Conservation (phyloP, 805 yeast genomes). For the Candida ortonii region DNA sequence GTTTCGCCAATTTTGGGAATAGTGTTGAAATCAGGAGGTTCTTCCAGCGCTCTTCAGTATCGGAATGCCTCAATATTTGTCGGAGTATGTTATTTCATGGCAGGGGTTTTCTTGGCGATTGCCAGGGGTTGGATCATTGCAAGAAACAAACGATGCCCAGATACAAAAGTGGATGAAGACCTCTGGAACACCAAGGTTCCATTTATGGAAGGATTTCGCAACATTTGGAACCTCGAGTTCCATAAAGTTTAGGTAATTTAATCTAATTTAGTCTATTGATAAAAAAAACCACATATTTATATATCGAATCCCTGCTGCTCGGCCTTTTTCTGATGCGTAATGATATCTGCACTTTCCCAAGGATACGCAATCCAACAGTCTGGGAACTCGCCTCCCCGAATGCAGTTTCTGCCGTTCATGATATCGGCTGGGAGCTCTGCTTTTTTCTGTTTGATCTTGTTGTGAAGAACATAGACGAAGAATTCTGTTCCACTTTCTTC, state of each 20-base stretch:
- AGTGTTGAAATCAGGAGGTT: conserved; percentile 39
- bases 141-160: conserved; percentile 37
- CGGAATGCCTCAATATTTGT: conserved; percentile 54
- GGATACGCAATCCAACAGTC: conserved; percentile 87
- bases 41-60: conserved; percentile 45
- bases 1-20: conserved; percentile 62
- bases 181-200: conserved; percentile 18
- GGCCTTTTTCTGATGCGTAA: conserved; percentile 67
- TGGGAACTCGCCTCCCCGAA: conserved; percentile 72
- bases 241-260: conserved; percentile 17
- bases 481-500: conserved; percentile 58
- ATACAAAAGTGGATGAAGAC: conserved; percentile 22
- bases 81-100: conserved; percentile 51
- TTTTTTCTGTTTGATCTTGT: conserved; percentile 67
- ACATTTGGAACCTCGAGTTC: conserved; percentile 8
- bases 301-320: conserved; percentile 70
- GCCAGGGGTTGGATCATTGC: conserved; percentile 56
- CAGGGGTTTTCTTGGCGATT: conserved; percentile 40
- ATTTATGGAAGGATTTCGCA: conserved; percentile 4
- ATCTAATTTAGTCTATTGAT: too few relatives aligned
- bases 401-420: conserved; percentile 53
- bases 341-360: conserved; percentile 80
- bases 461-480: conserved; percentile 76
- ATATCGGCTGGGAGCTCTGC: conserved; percentile 69
- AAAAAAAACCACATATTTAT: too few relatives aligned